Conservation (phyloP, 805 yeast species). For the Ogataea ganodermae region DNA sequence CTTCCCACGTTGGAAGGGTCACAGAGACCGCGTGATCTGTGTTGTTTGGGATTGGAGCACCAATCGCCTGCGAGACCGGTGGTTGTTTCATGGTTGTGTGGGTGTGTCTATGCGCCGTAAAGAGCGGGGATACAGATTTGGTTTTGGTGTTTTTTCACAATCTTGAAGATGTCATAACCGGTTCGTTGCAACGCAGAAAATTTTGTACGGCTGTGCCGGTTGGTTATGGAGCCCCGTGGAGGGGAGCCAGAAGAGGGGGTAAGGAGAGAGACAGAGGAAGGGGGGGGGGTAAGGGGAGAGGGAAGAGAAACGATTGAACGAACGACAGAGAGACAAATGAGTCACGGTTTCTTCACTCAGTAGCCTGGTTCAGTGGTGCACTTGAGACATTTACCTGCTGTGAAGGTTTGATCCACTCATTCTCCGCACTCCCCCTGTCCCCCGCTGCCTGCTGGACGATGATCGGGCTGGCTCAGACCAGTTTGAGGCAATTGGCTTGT, state of each 20-base stretch:
- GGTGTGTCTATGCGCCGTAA: too few species aligned
- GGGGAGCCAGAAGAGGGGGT: too few species aligned
- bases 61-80: constrained; percentile 51
- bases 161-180: not conserved
- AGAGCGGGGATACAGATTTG: too few species aligned
- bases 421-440: too few species aligned
- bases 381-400: too few species aligned
- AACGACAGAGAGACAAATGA: too few species aligned
- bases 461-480: too few species aligned
- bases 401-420: too few species aligned
- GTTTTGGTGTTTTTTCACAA: not conserved
- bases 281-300: not conserved
- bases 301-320: not conserved
- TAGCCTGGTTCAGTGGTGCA: too few species aligned
- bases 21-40: constrained; percentile 94
- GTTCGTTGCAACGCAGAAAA: not conserved
- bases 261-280: not conserved
- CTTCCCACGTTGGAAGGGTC: constrained; percentile 92
- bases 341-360: too few species aligned
- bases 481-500: too few species aligned
- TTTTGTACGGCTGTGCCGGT: constrained; percentile 4
- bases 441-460: too few species aligned
- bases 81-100: constrained; percentile 4
- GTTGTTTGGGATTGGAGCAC: constrained; percentile 85
- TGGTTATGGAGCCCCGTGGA: constrained; percentile 7